Percentiles rank a stretch among this genome's conserved stretches.
Conservation (phyloP, 2,329 filamentous ascomycete species). For the Nothopassalora personata region DNA sequence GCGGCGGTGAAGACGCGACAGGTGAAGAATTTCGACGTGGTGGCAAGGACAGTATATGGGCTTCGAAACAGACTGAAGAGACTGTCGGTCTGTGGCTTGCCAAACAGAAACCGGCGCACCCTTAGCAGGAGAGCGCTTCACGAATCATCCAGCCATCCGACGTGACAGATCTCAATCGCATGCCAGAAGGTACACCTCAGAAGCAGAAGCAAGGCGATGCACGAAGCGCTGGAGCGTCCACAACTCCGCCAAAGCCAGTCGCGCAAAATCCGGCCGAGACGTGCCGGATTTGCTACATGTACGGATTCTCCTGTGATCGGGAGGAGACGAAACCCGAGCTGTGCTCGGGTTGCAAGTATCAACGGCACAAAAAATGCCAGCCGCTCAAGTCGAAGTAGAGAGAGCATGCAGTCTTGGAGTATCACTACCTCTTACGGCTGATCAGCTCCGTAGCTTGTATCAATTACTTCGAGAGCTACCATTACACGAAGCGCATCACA, state of each 20-base stretch:
- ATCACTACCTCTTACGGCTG: no score
- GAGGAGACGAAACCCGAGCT: background rate
- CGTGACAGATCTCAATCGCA: background rate
- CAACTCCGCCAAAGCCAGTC: background rate
- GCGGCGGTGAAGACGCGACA: constrained; percentile 45
- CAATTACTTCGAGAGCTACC: background rate
- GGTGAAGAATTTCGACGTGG: constrained; percentile 66
- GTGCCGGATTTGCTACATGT: background rate
- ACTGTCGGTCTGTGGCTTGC: constrained; percentile 56
- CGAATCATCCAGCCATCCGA: background rate
- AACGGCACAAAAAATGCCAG: background rate
- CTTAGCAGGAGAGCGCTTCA: background rate
- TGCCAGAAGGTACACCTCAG: background rate
- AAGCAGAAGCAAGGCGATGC: background rate
- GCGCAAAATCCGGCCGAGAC: background rate
- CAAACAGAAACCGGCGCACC: constrained; percentile 19
- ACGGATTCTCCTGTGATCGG: background rate
- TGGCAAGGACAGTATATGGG: constrained; percentile 59
- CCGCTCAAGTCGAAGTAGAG: no score
- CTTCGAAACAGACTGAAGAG: constrained; percentile 55
- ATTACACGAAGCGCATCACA: background rate
- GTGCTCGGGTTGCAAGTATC: background rate
- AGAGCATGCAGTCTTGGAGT: no score
- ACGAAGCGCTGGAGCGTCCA: background rate
- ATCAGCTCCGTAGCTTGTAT: background rate